These are phyloP conservation scores for Forsythia suspensa DNA, from an alignment of 257 asterid genomes.

Conservation along the genomic window DNA sequence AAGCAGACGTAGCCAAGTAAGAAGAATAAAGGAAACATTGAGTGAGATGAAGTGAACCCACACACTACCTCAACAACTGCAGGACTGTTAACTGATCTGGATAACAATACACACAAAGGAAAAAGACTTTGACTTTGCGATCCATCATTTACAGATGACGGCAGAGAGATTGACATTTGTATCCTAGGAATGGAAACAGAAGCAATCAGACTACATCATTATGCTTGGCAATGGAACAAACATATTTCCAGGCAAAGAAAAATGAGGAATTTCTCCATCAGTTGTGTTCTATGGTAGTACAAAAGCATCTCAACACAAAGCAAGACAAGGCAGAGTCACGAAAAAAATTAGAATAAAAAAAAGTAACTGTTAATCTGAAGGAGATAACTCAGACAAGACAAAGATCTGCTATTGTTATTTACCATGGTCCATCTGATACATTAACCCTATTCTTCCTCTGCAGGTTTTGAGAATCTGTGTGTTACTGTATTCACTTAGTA, in stretches of 20 bases:
- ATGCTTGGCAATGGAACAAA: conserved; percentile 1
- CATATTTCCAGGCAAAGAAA: neutral
- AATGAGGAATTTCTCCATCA: conserved; percentile 15
- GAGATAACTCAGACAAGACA: neutral
- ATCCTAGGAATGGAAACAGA: conserved; percentile 50
- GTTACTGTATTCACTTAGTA: too few relatives aligned
- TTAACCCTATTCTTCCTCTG: too few relatives aligned
- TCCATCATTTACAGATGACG: conserved; percentile 62
- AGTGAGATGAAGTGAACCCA: conserved; percentile 22
- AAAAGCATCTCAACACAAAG: neutral
- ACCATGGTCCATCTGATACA: neutral
- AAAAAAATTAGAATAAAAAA: too few relatives aligned
- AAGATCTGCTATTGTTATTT: neutral
- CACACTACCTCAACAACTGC: conserved; percentile 62
- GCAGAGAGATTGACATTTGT: conserved; percentile 74
- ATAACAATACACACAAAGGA: conserved; percentile 84
- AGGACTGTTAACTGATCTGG: conserved; percentile 61
- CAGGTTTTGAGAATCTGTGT: neutral
- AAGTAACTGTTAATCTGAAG: neutral
- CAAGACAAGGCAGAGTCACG: neutral
- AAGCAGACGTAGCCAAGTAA: conserved; percentile 19
- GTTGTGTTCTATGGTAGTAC: neutral
- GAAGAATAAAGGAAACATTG: conserved; percentile 18
- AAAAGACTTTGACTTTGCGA: conserved; percentile 61
- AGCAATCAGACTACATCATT: conserved; percentile 4